Base-by-base conservation (phyloP, 768 basidiomycete genomes). In the Fibroporia radiculosa region DNA sequence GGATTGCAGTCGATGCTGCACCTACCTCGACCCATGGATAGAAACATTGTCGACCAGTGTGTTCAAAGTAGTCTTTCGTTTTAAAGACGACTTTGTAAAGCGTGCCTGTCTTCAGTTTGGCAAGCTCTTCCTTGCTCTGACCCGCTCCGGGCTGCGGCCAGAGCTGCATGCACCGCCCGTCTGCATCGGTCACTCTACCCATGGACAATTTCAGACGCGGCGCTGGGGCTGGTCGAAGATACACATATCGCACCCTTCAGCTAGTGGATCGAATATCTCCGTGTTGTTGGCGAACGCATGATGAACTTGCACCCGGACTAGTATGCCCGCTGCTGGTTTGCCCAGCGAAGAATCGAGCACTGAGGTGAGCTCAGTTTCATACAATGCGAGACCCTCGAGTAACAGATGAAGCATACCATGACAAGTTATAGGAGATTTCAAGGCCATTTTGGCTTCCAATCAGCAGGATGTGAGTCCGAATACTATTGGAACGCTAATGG, bases 1-100 rank as follows among this genome's bases (percentile, higher is more conserved):
- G n/a, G n/a, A n/a, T n/a, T n/a, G n/a, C n/a, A n/a, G n/a, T n/a
- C n/a, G n/a, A n/a, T n/a, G n/a, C n/a, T 24, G 39, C 34, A 54
- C 70, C 45, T 54, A 91, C 92, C 75, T 96, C 92, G 5, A 95
- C 83, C 74, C 81, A 82, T 3, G 93, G 93, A 66, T 92, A 95
- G 58, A 96, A 95, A 5, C 83, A 84, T 45, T 75, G 68, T 36
- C 78, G 71, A 14, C 69, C 73, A 0, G 72, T 74, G 20, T 54
- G 63, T 28, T 82, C 77, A 57, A 93, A 93, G 63, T 93, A 93
- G 7, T 79, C 75, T 50, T 82, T 82, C 1, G 86, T 88, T 59
- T 80, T 76, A 70, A 96, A 95, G 14, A 81, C 70, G 52, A 95
- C 74, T 65, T 90, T 95, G 68, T 96, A 96, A 2, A 77, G 64